Evolutionary conservation across 768 basidiomycete species (phyloP).

Genomic region (Amanita polypyramis): DNA sequence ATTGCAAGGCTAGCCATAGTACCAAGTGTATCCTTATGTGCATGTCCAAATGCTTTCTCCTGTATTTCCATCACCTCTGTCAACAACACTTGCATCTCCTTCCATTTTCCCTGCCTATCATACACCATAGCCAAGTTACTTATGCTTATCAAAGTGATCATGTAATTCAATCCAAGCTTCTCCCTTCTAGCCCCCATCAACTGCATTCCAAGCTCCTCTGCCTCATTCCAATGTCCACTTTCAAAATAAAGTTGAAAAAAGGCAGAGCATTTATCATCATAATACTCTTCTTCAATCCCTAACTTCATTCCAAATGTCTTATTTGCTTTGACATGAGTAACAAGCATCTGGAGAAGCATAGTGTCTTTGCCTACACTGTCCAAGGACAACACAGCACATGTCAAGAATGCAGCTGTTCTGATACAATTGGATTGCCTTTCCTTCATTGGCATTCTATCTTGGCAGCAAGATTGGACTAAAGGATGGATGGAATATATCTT

Average conservation of each 20-base stretch:
- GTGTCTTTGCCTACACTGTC: neutral
- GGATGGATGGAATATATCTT: slow-evolving; percentile 11
- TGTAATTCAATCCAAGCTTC: neutral
- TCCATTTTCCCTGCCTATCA: slow-evolving; percentile 2
- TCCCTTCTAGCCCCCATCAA: neutral
- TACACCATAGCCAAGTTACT: slow-evolving; percentile 7
- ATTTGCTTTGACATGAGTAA: slow-evolving; percentile 7
- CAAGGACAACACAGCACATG: slow-evolving; percentile 1
- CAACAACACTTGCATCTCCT: neutral
- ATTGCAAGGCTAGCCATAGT: neutral
- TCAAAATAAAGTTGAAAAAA: neutral
- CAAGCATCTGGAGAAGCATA: neutral
- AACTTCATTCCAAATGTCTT: neutral
- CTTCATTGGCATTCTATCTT: neutral
- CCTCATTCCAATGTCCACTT: slow-evolving; percentile 1
- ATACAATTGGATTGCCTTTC: neutral
- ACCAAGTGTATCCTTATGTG: neutral
- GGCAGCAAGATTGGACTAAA: slow-evolving; percentile 8
- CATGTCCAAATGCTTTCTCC: neutral
- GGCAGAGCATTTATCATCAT: neutral
- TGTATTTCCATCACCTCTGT: neutral
- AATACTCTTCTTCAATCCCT: neutral
- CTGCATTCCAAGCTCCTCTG: neutral
- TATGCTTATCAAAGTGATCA: slow-evolving; percentile 7
- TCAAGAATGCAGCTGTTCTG: neutral